Percentiles rank a stretch among this genome's conserved stretches.
phyloP scores from a whole-genome alignment of 306 rosid species.

The Cucurbita maxima region DNA sequence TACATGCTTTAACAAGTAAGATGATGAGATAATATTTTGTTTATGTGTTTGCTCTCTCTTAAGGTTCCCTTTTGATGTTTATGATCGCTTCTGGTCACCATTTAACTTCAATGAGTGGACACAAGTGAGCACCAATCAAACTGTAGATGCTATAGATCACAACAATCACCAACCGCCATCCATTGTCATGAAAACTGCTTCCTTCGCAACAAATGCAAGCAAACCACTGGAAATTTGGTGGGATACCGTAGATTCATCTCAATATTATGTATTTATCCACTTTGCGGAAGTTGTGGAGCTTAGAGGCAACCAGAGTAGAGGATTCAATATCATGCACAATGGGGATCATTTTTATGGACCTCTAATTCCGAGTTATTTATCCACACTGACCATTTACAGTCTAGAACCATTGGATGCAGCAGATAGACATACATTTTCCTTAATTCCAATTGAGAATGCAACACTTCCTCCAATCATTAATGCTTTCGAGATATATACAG shows the following conservation, averaged over 20 bases:
- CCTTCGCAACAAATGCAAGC: neutral
- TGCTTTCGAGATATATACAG: conserved; percentile 21
- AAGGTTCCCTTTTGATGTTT: conserved; percentile 21
- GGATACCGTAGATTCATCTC: neutral
- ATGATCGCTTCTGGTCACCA: conserved; percentile 23
- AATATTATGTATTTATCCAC: conserved; percentile 19
- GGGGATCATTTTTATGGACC: neutral
- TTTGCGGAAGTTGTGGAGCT: conserved; percentile 27
- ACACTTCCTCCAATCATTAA: conserved; percentile 35
- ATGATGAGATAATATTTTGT: neutral
- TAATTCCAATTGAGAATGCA: conserved; percentile 6
- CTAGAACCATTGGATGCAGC: neutral
- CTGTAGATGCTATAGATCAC: neutral
- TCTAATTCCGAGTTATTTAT: conserved; percentile 17
- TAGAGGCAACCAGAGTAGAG: conserved; percentile 13
- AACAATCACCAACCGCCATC: conserved; percentile 9
- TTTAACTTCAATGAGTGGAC: neutral
- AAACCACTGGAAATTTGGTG: neutral
- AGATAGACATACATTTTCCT: neutral
- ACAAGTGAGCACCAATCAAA: neutral
- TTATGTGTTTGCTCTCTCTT: neutral
- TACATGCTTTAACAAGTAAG: neutral
- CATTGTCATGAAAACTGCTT: conserved; percentile 17
- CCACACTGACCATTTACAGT: neutral
- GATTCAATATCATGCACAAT: conserved; percentile 13